Conservation (phyloP, 179 eudicot species). For the Beta corolliflora region DNA sequence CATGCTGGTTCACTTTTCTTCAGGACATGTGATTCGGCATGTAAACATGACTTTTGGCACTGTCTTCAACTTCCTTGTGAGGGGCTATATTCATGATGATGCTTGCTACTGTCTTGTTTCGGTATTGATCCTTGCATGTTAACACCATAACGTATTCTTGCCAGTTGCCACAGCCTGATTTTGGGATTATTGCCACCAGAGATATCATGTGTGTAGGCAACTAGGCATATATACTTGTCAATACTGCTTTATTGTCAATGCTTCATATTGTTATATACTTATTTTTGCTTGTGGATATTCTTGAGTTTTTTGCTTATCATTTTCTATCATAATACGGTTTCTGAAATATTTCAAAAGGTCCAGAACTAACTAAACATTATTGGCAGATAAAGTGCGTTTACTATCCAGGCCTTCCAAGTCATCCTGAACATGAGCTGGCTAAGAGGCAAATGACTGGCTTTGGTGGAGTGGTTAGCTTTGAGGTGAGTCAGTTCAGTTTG, state of each 20-base stretch:
- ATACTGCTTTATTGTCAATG: background rate
- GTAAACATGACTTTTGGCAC: background rate
- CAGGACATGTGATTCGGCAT: background rate
- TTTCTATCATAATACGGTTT: background rate
- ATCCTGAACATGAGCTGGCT: constrained; percentile 90
- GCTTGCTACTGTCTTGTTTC: background rate
- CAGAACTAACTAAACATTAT: background rate
- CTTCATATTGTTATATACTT: background rate
- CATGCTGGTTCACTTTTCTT: background rate
- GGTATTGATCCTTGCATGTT: background rate
- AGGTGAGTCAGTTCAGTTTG: constrained; percentile 49
- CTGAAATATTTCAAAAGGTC: background rate
- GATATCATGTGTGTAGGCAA: background rate
- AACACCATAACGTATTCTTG: background rate
- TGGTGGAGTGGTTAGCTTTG: constrained; percentile 99
- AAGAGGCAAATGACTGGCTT: constrained; percentile 91
- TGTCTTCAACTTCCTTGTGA: background rate
- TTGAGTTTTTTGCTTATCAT: background rate
- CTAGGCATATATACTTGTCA: background rate
- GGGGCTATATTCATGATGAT: background rate
- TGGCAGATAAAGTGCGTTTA: constrained; percentile 81
- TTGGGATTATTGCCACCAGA: background rate
- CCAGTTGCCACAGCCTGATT: background rate
- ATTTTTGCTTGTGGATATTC: background rate
- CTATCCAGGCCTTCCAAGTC: constrained; percentile 95